Base-by-base conservation (phyloP, 1,284 basidiomycete genomes). In the Porogramme epimiltina region DNA sequence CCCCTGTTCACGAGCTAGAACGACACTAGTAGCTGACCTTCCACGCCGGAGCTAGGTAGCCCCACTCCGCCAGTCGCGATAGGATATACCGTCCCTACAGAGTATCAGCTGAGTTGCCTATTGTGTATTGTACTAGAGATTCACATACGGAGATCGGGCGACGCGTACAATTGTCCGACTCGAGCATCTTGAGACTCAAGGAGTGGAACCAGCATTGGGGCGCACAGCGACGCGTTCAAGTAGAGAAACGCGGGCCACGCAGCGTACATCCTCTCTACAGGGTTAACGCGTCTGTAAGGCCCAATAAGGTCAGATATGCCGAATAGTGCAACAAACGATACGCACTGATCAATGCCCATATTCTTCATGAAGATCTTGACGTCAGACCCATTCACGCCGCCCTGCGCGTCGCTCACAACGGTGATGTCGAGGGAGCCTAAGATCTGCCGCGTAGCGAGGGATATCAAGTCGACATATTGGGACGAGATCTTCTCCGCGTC, bases 191-290 rank as follows among this genome's bases (percentile, higher is more conserved):
- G 75, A 52, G 69, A 73, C 20, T 73, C 70, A 16, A 81, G 64
- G 2, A 80, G 64, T 2, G 80, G 78, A 18, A 73, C 65, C 18
- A 82, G 66, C 1, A 81, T 66, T 16, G 65, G 62, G 0, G 70
- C 69, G 6, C 65, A 72, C 33, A 77, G 60, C 9, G 66, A 68
- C 1, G 79, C 62, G 47, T 80, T 79, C 49, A 80, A 52, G 55
- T 77, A 80, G 28, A 82, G 56, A 24, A 75, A 70, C 3, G 73
- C 66, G 0, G 80, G 80, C 40, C 77, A 72, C 0, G 78, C 68
- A 1, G 77, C 70, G 52, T 74, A 81, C 6, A 83, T 63, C 3
- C 70, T 68, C 50, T 82, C 79, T 2, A 80, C 76, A 1, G 80
- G 74, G 52, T 76, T 80, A 10, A 64, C 59, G 11, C 64, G 60